phyloP scores from a whole-genome alignment of 768 basidiomycete genomes.

The Gelatoporia subvermispora region DNA sequence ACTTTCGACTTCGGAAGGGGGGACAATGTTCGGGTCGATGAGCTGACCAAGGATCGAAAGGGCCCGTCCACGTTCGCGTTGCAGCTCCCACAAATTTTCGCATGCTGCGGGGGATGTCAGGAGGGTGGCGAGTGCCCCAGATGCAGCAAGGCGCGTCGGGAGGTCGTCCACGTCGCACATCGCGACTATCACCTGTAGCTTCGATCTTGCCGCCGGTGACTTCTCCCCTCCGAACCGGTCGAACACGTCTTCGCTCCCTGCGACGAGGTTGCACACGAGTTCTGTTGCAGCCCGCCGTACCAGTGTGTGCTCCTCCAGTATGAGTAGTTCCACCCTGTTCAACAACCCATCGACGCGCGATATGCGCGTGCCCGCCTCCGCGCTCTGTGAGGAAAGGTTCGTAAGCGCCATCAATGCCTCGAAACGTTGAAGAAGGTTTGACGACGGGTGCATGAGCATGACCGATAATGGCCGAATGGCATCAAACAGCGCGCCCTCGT shows the following conservation, averaged over 20 bases:
- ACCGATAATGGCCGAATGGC: conserved; percentile 77
- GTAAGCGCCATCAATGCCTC: conserved; percentile 96
- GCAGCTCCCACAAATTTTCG: conserved; percentile 53
- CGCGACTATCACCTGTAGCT: conserved; percentile 78
- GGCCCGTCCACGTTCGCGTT: conserved; percentile 58
- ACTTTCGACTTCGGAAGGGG: conserved; percentile 28
- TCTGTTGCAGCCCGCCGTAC: conserved; percentile 87
- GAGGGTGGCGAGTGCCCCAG: conserved; percentile 83
- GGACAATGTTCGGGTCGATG: conserved; percentile 50
- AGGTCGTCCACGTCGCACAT: conserved; percentile 84
- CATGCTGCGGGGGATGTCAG: conserved; percentile 61
- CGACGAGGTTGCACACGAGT: conserved; percentile 87
- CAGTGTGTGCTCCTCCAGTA: conserved; percentile 79
- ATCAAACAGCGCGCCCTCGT: conserved; percentile 71
- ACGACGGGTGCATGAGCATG: conserved; percentile 63
- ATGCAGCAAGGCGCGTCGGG: conserved; percentile 82
- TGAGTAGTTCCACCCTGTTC: conserved; percentile 62
- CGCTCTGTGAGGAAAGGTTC: conserved; percentile 79
- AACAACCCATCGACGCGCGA: conserved; percentile 56
- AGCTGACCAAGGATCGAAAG: conserved; percentile 64
- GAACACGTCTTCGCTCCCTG: conserved; percentile 71
- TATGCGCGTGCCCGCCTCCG: conserved; percentile 62
- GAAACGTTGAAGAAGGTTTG: conserved; percentile 78
- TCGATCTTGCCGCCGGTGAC: conserved; percentile 44
- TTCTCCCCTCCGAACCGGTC: conserved; percentile 58